Percentiles rank a stretch among this genome's conserved stretches.
phyloP scores from a whole-genome alignment of 805 yeast species.

The Lipomyces yamanashiensis region DNA sequence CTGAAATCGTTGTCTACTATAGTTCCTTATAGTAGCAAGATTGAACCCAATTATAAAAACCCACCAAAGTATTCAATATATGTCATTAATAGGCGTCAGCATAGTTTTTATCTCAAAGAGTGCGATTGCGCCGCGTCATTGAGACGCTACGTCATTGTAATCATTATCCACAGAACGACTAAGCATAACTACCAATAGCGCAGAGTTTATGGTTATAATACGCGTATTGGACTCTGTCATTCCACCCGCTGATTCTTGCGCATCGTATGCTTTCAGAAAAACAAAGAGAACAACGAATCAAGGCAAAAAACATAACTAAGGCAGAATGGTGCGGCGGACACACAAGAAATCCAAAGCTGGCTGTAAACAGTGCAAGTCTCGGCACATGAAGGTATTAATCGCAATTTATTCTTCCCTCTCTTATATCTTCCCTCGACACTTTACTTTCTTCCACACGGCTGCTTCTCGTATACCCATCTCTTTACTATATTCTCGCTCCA shows the following conservation, averaged over 20 bases:
- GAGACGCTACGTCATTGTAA: not conserved
- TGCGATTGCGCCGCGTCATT: not conserved
- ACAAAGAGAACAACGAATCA: not conserved
- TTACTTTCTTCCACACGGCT: not conserved
- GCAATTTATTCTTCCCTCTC: not conserved
- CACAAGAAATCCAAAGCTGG: slow-evolving; percentile 5
- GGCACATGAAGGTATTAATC: not conserved
- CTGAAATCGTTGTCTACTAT: no score
- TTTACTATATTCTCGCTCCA: not conserved
- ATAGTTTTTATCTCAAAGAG: not conserved
- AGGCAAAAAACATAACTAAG: not conserved
- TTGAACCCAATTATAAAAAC: no score
- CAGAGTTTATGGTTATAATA: no score
- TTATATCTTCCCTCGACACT: no score
- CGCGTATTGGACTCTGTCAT: not conserved
- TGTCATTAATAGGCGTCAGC: not conserved
- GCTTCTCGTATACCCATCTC: not conserved
- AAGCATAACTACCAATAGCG: not conserved
- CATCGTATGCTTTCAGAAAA: not conserved
- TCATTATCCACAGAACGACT: not conserved
- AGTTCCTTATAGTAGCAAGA: no score
- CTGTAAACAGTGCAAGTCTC: not conserved
- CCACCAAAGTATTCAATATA: not conserved
- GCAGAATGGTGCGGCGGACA: not conserved
- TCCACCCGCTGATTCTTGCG: not conserved